phyloP scores from a whole-genome alignment of 2,329 filamentous ascomycete species.

The Mycosphaerelloides madeirae region DNA sequence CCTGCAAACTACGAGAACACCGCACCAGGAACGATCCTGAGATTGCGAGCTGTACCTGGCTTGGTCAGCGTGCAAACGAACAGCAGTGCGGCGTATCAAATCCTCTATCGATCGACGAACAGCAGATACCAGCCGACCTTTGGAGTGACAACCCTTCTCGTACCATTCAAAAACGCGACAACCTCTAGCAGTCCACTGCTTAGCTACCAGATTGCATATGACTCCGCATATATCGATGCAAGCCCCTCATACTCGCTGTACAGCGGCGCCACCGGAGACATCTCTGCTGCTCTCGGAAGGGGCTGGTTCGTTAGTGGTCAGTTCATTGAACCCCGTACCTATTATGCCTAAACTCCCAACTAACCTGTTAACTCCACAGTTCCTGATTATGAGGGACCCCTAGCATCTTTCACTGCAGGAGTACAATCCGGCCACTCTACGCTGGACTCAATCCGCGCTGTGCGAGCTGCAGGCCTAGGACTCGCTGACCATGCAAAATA shows the following conservation, averaged over 20 bases:
- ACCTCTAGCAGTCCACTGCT: slow-evolving; percentile 8
- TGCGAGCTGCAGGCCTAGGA: slow-evolving; percentile 12
- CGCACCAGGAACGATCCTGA: slow-evolving; percentile 4
- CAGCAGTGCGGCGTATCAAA: slow-evolving; percentile 20
- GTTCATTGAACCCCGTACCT: no score
- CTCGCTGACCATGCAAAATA: slow-evolving; percentile 33
- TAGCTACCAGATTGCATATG: slow-evolving; percentile 25
- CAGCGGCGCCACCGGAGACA: slow-evolving; percentile 1
- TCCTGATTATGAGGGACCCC: slow-evolving; percentile 27
- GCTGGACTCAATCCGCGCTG: slow-evolving; percentile 27
- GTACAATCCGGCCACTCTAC: slow-evolving; percentile 24
- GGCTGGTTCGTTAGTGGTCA: not conserved
- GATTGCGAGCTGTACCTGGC: slow-evolving; percentile 7
- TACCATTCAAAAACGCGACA: slow-evolving; percentile 8
- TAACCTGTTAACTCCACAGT: not conserved
- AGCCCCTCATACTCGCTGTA: slow-evolving; percentile 36
- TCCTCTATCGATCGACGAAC: slow-evolving; percentile 24
- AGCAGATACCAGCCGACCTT: slow-evolving; percentile 14
- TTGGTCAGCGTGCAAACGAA: slow-evolving; percentile 18
- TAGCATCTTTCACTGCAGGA: slow-evolving; percentile 24
- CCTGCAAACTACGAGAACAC: slow-evolving; percentile 1
- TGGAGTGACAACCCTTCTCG: slow-evolving; percentile 22
- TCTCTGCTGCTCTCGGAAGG: slow-evolving; percentile 16
- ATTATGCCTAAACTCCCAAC: no score
- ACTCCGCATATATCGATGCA: slow-evolving; percentile 37